Percentiles rank a stretch among this genome's conserved stretches.
Conservation (phyloP, 2,329 filamentous ascomycete genomes). For the Penicillium sclerotigenum region DNA sequence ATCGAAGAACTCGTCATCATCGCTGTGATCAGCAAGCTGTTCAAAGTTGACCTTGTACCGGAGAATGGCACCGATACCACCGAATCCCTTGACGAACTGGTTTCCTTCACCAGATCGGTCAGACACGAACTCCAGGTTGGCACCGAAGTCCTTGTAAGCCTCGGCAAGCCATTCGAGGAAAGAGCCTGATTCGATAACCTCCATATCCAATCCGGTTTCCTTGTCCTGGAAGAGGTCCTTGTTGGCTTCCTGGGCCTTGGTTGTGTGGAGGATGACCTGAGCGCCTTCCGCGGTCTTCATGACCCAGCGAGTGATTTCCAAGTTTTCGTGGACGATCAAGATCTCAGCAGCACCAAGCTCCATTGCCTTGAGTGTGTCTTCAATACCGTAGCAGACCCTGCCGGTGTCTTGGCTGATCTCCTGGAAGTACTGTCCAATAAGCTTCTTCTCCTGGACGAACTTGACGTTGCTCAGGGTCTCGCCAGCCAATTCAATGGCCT, state of each 20-base stretch:
- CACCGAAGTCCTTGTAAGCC: conserved; percentile 97
- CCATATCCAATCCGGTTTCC: conserved; percentile 95
- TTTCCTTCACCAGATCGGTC: conserved; percentile 97
- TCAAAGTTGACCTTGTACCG: conserved; percentile 99
- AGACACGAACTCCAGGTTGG: conserved; percentile 92
- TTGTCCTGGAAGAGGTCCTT: conserved; percentile 91
- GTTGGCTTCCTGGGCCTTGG: conserved; percentile 76
- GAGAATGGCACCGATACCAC: conserved; percentile 94
- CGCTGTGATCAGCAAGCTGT: conserved; percentile 86
- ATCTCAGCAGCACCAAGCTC: conserved; percentile 94
- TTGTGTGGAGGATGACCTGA: conserved; percentile 79
- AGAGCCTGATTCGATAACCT: conserved; percentile 77
- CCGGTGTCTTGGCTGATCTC: conserved; percentile 98
- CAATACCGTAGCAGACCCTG: conserved; percentile 95
- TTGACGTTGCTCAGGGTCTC: conserved; percentile 99
- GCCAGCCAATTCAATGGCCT: conserved; percentile 90
- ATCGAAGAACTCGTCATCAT: conserved; percentile 91
- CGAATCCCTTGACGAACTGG: conserved; percentile 99
- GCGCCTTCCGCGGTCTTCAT: conserved; percentile 73
- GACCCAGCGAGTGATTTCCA: conserved; percentile 89
- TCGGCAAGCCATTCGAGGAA: conserved; percentile 99
- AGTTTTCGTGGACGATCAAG: conserved; percentile 94
- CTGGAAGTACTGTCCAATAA: conserved; percentile 98
- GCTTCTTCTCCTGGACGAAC: conserved; percentile 99
- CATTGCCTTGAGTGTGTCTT: conserved; percentile 93